Percentiles rank a stretch among this genome's conserved stretches.
Evolutionary conservation across 345 rosid species (phyloP).

Genomic region (Salix dunnii): DNA sequence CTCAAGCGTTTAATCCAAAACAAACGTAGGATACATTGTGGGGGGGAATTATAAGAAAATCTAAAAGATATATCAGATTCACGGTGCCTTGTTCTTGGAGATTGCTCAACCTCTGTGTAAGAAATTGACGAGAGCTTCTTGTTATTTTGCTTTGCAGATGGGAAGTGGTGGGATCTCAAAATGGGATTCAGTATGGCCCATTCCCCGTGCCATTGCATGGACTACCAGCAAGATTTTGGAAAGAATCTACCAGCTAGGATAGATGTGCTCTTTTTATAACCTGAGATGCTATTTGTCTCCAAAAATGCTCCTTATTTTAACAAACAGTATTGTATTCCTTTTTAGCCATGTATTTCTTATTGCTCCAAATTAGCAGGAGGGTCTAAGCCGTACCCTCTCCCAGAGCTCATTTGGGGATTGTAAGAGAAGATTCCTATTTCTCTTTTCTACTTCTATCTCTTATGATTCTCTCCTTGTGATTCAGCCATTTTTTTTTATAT

Average conservation of each 20-base stretch:
- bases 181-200: constrained; percentile 66
- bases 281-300: constrained; percentile 1
- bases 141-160: constrained; percentile 49
- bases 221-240: constrained; percentile 68
- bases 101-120: background rate
- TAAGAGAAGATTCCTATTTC: background rate
- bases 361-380: background rate
- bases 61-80: background rate
- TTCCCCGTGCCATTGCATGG: constrained; percentile 71
- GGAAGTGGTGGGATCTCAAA: constrained; percentile 56
- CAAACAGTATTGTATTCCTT: background rate
- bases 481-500: background rate
- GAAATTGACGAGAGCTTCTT: constrained; percentile 19
- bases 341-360: background rate
- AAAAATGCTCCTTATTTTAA: background rate
- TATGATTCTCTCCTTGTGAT: background rate
- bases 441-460: background rate
- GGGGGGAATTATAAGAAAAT: no score
- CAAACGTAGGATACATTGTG: background rate
- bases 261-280: background rate
- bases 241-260: constrained; percentile 24
- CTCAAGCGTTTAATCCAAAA: background rate
- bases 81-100: background rate
- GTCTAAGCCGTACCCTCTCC: constrained; percentile 14
- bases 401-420: constrained; percentile 10